A percentile compares a stretch with the other conserved stretches of the same genome.
Evolutionary conservation across 2,329 filamentous ascomycete genomes (phyloP).

Genomic region (Blumeria hordei): DNA sequence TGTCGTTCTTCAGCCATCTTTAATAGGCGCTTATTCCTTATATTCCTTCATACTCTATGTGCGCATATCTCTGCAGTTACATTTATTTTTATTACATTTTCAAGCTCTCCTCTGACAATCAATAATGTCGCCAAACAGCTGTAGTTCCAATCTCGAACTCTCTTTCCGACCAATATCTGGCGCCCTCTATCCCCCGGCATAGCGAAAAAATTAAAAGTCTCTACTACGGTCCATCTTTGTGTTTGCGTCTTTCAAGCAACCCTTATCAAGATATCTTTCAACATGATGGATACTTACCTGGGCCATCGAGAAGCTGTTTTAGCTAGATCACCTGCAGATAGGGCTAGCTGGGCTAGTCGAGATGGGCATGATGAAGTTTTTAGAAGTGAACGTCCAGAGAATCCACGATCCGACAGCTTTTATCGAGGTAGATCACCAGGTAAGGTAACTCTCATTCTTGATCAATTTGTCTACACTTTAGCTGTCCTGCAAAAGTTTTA

Average conservation of each 20-base stretch:
- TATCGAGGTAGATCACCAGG: conserved; percentile 47
- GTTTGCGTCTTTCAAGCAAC: no score
- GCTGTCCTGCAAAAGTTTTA: neutral
- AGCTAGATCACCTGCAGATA: conserved; percentile 15
- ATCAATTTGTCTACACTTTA: neutral
- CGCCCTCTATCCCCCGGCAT: neutral
- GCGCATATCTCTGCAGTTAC: conserved; percentile 4
- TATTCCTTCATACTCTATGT: conserved; percentile 5
- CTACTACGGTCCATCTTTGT: neutral
- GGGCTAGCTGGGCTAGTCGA: conserved; percentile 15
- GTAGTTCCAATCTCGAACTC: conserved; percentile 7
- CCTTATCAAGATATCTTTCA: no score
- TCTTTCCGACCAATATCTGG: no score
- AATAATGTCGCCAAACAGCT: conserved; percentile 18
- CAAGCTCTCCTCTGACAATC: conserved; percentile 16
- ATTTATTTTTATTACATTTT: conserved; percentile 7
- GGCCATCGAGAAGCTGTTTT: conserved; percentile 13
- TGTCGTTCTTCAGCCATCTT: conserved; percentile 7
- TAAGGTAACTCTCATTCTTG: conserved; percentile 20
- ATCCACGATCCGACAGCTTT: conserved; percentile 27
- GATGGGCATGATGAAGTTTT: conserved; percentile 15
- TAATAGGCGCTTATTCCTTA: conserved; percentile 6
- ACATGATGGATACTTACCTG: conserved; percentile 12
- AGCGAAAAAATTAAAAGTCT: neutral
- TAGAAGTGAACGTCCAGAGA: conserved; percentile 17